Percentiles rank a stretch among this genome's conserved stretches.
Evolutionary conservation across 805 yeast species (phyloP).

Genomic region (Nakazawaea laoshanensis): DNA sequence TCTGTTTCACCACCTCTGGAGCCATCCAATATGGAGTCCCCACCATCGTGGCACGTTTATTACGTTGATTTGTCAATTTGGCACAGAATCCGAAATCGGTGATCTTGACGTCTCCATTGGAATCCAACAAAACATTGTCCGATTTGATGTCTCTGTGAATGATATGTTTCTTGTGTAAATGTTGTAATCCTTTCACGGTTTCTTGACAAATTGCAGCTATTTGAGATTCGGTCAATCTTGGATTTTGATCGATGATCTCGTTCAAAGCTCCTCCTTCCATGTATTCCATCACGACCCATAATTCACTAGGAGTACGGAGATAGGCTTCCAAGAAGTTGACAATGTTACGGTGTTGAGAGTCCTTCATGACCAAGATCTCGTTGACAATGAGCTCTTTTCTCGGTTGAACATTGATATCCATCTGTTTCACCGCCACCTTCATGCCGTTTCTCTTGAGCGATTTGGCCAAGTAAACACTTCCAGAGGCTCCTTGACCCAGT

Average conservation of each 20-base stretch:
- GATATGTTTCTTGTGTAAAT: conserved; percentile 83
- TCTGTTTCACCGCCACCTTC: conserved; percentile 93
- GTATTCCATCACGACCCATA: conserved; percentile 99
- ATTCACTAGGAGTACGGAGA: conserved; percentile 65
- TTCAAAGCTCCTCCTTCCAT: conserved; percentile 99
- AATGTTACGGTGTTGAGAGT: conserved; percentile 87
- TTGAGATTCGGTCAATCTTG: conserved; percentile 72
- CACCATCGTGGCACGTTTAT: conserved; percentile 95
- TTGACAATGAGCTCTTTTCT: conserved; percentile 91
- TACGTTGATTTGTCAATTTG: conserved; percentile 69
- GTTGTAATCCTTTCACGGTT: conserved; percentile 85
- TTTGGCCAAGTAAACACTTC: conserved; percentile 86
- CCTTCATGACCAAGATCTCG: conserved; percentile 95
- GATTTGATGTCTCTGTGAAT: conserved; percentile 97
- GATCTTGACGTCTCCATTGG: conserved; percentile 78
- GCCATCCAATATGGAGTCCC: conserved; percentile 99
- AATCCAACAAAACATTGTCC: conserved; percentile 83
- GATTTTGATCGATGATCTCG: conserved; percentile 88
- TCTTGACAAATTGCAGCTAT: conserved; percentile 88
- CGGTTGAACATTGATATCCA: conserved; percentile 87
- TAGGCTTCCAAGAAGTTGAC: conserved; percentile 93
- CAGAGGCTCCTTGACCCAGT: conserved; percentile 98
- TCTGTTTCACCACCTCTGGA: conserved; percentile 92
- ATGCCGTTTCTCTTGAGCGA: conserved; percentile 44
- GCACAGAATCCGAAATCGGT: conserved; percentile 98